These are phyloP conservation scores for Solanum clarkiae DNA, from an alignment of 257 asterid species.

Conservation along the genomic window DNA sequence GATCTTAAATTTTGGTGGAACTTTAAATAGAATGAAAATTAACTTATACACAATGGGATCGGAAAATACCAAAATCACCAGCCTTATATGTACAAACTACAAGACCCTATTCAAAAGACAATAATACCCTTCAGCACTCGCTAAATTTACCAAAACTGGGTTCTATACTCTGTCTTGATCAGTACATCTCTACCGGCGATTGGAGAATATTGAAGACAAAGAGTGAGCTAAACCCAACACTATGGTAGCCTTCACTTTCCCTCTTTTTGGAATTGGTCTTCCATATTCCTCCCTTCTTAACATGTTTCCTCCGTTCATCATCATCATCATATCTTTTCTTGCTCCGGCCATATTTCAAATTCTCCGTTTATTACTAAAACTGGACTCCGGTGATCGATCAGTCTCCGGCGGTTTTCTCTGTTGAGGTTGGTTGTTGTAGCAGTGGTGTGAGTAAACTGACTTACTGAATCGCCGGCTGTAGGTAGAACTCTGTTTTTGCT, in stretches of 20 bases:
- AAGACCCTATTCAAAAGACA: background rate
- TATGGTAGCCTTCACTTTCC: slow-evolving; percentile 58
- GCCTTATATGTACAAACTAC: background rate
- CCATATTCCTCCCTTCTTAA: slow-evolving; percentile 23
- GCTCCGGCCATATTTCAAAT: slow-evolving; percentile 31
- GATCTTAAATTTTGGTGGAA: too few species aligned
- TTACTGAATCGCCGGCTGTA: too few species aligned
- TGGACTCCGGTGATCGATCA: background rate
- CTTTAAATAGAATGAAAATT: background rate
- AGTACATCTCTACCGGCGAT: background rate
- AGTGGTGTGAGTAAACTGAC: too few species aligned
- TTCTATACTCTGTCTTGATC: background rate
- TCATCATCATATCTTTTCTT: slow-evolving; percentile 19
- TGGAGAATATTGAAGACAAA: slow-evolving; percentile 28
- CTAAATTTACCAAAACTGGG: slow-evolving; percentile 1
- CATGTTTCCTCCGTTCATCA: slow-evolving; percentile 19
- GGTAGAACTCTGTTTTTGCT: too few species aligned
- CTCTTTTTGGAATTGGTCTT: slow-evolving; percentile 58
- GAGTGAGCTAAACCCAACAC: slow-evolving; percentile 53
- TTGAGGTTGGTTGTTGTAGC: too few species aligned
- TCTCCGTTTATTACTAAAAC: background rate
- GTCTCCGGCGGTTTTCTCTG: background rate
- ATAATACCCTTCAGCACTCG: background rate
- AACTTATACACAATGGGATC: background rate
- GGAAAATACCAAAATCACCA: background rate